phyloP scores from a whole-genome alignment of 192 early-diverging fungal species.

The Backusella circina region DNA sequence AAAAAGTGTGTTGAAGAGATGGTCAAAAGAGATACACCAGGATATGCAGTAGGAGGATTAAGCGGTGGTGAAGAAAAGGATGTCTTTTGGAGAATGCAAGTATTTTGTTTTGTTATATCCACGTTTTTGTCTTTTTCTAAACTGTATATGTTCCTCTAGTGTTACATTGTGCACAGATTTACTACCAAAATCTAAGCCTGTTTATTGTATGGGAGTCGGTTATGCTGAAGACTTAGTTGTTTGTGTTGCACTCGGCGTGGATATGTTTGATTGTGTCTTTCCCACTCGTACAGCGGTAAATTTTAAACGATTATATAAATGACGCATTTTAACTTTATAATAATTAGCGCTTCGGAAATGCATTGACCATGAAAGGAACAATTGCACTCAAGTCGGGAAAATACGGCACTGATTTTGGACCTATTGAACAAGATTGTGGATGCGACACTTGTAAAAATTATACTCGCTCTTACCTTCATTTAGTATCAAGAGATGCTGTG shows the following conservation, averaged over 20 bases:
- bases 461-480: slow-evolving; percentile 71
- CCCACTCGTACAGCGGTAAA: slow-evolving; percentile 79
- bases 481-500: slow-evolving; percentile 67
- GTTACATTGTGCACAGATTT: slow-evolving; percentile 77
- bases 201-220: slow-evolving; percentile 90
- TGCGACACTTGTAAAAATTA: slow-evolving; percentile 74
- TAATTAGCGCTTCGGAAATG: slow-evolving; percentile 74
- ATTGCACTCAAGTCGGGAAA: slow-evolving; percentile 61
- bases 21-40: slow-evolving; percentile 73
- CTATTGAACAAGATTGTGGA: slow-evolving; percentile 74
- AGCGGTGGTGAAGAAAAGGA: slow-evolving; percentile 87
- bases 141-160: slow-evolving; percentile 13
- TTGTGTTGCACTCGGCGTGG: slow-evolving; percentile 82
- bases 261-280: slow-evolving; percentile 92
- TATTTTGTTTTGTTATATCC: background rate
- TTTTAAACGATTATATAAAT: background rate
- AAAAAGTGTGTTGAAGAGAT: slow-evolving; percentile 73
- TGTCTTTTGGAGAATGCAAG: slow-evolving; percentile 76
- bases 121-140: background rate
- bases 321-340: background rate
- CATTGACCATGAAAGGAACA: slow-evolving; percentile 69
- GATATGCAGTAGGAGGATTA: slow-evolving; percentile 84
- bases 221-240: slow-evolving; percentile 83
- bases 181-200: slow-evolving; percentile 76
- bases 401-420: slow-evolving; percentile 60